A percentile compares a stretch with the other conserved stretches of the same genome.
Evolutionary conservation across 2,329 filamentous ascomycete species (phyloP).

Genomic region (Paradendryphiella salina): DNA sequence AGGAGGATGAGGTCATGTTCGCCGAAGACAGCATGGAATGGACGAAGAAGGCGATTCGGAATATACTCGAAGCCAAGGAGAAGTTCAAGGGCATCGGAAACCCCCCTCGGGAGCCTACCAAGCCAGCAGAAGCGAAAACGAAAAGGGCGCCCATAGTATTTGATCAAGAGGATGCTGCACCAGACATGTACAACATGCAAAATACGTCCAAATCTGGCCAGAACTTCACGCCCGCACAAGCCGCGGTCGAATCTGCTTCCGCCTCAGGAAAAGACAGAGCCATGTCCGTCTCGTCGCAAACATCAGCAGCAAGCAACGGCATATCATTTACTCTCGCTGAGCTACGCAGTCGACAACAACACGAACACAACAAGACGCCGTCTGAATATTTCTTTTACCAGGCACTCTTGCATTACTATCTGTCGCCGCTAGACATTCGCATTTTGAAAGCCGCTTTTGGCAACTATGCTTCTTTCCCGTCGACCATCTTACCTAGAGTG

Average conservation of each 20-base stretch:
- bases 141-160: conserved; percentile 56
- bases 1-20: conserved; percentile 89
- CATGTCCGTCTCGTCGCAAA: conserved; percentile 38
- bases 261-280: conserved; percentile 23
- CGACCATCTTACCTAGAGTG: conserved; percentile 81
- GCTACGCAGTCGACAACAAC: conserved; percentile 50
- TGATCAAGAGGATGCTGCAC: conserved; percentile 53
- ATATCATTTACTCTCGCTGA: conserved; percentile 52
- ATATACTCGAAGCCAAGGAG: conserved; percentile 75
- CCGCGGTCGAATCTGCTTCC: conserved; percentile 9
- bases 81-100: conserved; percentile 70
- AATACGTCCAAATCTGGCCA: conserved; percentile 53
- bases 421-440: conserved; percentile 87
- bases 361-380: conserved; percentile 51
- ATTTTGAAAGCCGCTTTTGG: conserved; percentile 90
- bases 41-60: conserved; percentile 79
- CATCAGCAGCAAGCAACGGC: conserved; percentile 35
- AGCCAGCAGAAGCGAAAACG: conserved; percentile 55
- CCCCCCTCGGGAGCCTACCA: conserved; percentile 58
- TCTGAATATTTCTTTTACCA: conserved; percentile 84
- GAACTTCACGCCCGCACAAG: conserved; percentile 36
- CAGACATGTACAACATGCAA: conserved; percentile 57
- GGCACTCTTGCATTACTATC: conserved; percentile 81
- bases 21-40: conserved; percentile 84
- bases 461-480: conserved; percentile 78